These are phyloP conservation scores for Colletotrichum chlorophyti DNA, from an alignment of 2,329 filamentous ascomycete species.

Conservation along the genomic window DNA sequence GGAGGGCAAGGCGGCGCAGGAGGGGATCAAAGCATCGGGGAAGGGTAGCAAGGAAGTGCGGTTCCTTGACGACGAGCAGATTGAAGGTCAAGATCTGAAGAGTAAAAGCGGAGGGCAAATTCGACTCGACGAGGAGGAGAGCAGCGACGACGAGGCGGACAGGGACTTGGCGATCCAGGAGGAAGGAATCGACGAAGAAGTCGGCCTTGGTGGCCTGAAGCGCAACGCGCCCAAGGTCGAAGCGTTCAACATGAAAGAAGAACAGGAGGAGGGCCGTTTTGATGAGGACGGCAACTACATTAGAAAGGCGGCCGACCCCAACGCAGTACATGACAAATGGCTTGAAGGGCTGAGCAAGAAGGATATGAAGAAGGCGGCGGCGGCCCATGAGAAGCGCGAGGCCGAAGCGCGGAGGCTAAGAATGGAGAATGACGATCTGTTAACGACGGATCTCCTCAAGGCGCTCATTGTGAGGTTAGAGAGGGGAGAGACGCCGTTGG, in stretches of 20 bases:
- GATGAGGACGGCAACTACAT: constrained; percentile 92
- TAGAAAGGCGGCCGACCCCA: constrained; percentile 85
- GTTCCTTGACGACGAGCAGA: constrained; percentile 66
- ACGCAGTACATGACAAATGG: constrained; percentile 92
- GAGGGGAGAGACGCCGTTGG: constrained; percentile 83
- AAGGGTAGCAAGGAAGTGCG: constrained; percentile 70
- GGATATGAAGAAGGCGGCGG: constrained; percentile 87
- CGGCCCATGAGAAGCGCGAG: constrained; percentile 86
- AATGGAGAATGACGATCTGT: constrained; percentile 75
- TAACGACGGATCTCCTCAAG: constrained; percentile 76
- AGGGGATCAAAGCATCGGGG: constrained; percentile 30
- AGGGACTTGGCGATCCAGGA: constrained; percentile 78
- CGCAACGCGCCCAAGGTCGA: constrained; percentile 93
- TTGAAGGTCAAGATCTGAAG: constrained; percentile 78
- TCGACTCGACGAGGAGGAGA: constrained; percentile 62
- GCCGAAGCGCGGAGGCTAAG: constrained; percentile 75
- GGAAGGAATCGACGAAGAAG: constrained; percentile 82
- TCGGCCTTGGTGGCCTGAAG: constrained; percentile 90
- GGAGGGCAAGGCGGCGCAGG: constrained; percentile 30
- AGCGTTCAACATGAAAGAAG: constrained; percentile 90
- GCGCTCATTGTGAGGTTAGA: constrained; percentile 77
- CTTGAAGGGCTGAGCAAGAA: constrained; percentile 91
- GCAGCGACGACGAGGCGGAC: constrained; percentile 70
- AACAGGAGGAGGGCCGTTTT: constrained; percentile 92
- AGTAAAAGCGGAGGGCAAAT: constrained; percentile 80